Base-by-base conservation (phyloP, 1,284 basidiomycete genomes). In the Ceratobasidium sp. region DNA sequence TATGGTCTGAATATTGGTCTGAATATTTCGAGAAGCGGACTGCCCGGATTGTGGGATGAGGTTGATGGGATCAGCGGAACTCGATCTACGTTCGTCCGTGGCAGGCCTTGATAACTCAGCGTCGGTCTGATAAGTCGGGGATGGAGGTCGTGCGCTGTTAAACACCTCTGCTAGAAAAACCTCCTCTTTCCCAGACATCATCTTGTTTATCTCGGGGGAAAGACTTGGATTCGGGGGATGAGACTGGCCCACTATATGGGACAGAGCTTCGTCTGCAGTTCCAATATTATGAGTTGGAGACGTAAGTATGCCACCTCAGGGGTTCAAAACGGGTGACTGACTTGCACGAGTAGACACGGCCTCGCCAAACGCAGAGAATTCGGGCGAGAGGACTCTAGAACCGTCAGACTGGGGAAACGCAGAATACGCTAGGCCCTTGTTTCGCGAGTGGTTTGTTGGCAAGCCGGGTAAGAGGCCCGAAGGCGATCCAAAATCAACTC, bases 41-140 rank as follows among this genome's bases (percentile, higher is more conserved):
- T 27, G 64, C 11, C 27, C 43, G 3, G 51, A 13, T 39, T n/a
- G 34, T 13, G 13, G 6, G n/a, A 68, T 56, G 7, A 68, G 5
- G 65, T 68, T 34, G n/a, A 68, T 39, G 24, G 65, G 65, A 31
- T 68, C 65, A 31, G 19, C 39, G 7, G 65, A 43, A 34, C 65
- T 68, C 51, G 65, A 68, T 39, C 13, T 51, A 11, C 37, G 51
- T 27, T 29, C 22, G 13, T 24, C 39, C n/a, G 48, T 49, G 54
- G 9, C n/a, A 34, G 54, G 6, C 54, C 16, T 19, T 31, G 54
- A 16, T 34, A 27, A 16, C 27, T 31, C 54, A 14, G 27, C 31
- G 13, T 58, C n/a, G 46, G 16, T 16, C 46, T 37, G 34, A 37
- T 37, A 9, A 37, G 34, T 37, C 34, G 34, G 34, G 34, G 34